Percentiles rank a stretch among this genome's conserved stretches.
Conservation (phyloP, 2,329 filamentous ascomycete genomes). For the Ophiosphaerella herpotricha region DNA sequence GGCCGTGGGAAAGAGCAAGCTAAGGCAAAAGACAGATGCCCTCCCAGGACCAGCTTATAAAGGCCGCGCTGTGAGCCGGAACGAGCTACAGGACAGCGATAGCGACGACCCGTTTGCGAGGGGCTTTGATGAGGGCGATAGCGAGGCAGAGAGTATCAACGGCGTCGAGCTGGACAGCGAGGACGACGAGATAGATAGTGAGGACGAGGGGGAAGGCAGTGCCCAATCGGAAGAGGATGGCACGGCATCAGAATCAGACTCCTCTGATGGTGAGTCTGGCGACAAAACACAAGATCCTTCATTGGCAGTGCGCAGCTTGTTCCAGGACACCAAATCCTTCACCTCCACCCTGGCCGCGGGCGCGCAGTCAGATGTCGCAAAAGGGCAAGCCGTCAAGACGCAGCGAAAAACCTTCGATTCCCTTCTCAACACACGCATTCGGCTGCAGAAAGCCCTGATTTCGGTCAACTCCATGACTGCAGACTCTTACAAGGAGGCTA, state of each 20-base stretch:
- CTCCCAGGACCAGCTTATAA: slow-evolving; percentile 79
- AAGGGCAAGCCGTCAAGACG: slow-evolving; percentile 82
- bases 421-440: slow-evolving; percentile 86
- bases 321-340: slow-evolving; percentile 68
- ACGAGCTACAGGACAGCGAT: slow-evolving; percentile 60
- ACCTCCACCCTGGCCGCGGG: slow-evolving; percentile 68
- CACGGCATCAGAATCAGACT: slow-evolving; percentile 47
- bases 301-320: slow-evolving; percentile 68
- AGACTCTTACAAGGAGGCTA: slow-evolving; percentile 30
- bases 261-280: slow-evolving; percentile 39
- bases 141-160: slow-evolving; percentile 38
- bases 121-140: slow-evolving; percentile 49
- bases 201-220: slow-evolving; percentile 48
- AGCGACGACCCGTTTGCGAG: slow-evolving; percentile 54
- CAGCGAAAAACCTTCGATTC: slow-evolving; percentile 88
- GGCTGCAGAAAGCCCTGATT: slow-evolving; percentile 87
- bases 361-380: slow-evolving; percentile 76
- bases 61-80: slow-evolving; percentile 74
- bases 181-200: slow-evolving; percentile 52
- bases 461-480: slow-evolving; percentile 69
- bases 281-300: slow-evolving; percentile 36
- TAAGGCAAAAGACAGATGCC: slow-evolving; percentile 72
- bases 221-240: slow-evolving; percentile 57
- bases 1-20: slow-evolving; percentile 80
- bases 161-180: slow-evolving; percentile 16